phyloP scores from a whole-genome alignment of 2,329 filamentous ascomycete genomes.

The Lasiodiplodia theobromae region DNA sequence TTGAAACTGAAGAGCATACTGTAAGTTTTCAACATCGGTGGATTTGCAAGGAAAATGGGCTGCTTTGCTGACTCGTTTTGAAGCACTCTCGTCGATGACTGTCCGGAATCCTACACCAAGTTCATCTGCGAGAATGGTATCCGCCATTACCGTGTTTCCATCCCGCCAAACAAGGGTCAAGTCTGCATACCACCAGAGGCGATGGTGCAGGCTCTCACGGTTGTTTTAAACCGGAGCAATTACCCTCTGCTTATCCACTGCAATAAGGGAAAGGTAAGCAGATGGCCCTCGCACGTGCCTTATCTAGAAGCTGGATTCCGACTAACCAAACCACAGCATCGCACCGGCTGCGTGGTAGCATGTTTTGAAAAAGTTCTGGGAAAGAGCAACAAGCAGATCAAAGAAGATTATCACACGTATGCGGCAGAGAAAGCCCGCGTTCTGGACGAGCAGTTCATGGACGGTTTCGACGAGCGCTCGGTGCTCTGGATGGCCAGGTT shows the following conservation, averaged over 20 bases:
- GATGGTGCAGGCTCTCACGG: conserved; percentile 73
- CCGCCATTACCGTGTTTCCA: conserved; percentile 74
- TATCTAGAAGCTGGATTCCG: conserved; percentile 1
- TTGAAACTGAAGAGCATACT: conserved; percentile 81
- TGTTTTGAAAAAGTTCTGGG: conserved; percentile 76
- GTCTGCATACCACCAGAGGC: conserved; percentile 50
- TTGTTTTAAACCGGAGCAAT: conserved; percentile 75
- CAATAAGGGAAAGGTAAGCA: conserved; percentile 81
- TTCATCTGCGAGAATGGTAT: conserved; percentile 75
- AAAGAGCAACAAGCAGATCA: conserved; percentile 67
- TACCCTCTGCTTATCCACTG: conserved; percentile 88
- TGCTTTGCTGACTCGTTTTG: conserved; percentile 44
- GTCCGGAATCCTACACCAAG: conserved; percentile 55
- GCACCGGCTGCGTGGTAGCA: conserved; percentile 87
- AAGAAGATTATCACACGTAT: conserved; percentile 77
- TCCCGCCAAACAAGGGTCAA: conserved; percentile 86
- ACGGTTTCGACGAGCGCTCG: conserved; percentile 51
- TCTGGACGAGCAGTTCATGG: conserved; percentile 55
- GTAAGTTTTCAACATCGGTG: conserved; percentile 54
- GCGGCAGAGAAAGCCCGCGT: conserved; percentile 58
- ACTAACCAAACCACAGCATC: conserved; percentile 63
- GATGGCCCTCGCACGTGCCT: background rate
- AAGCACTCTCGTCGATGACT: conserved; percentile 59
- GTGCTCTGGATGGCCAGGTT: conserved; percentile 49
- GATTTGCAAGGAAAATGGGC: background rate